Percentiles rank a stretch among this genome's conserved stretches.
Evolutionary conservation across 768 basidiomycete species (phyloP).

Genomic region (Gymnopilus dilepis): DNA sequence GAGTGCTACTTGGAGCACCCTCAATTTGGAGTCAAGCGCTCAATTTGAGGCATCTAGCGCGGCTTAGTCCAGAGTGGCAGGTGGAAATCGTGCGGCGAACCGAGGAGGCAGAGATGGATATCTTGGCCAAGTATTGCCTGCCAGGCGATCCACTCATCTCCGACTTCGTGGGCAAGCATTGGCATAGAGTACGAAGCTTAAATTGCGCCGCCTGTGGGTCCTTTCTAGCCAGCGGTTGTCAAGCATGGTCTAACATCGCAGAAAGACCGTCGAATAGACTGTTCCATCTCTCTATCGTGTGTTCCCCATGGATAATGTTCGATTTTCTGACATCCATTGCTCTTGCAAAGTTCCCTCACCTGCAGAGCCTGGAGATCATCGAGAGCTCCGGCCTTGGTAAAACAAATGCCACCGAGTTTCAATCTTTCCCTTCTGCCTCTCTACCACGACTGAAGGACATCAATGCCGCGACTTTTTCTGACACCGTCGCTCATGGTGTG

Average conservation of each 20-base stretch:
- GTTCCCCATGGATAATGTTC: background rate
- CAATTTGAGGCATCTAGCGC: background rate
- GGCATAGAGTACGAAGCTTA: background rate
- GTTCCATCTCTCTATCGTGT: background rate
- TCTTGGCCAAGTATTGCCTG: background rate
- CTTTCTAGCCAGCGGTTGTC: background rate
- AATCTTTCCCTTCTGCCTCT: background rate
- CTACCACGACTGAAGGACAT: background rate
- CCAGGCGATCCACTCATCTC: background rate
- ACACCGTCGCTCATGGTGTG: too few species aligned
- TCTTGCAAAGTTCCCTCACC: background rate
- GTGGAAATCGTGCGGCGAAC: background rate
- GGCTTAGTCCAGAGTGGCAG: background rate
- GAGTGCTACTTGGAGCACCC: background rate
- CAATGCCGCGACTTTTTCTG: too few species aligned
- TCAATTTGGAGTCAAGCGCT: background rate
- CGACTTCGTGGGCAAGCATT: background rate
- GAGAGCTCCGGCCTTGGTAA: background rate
- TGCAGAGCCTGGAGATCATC: background rate
- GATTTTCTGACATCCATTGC: background rate
- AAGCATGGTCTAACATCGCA: background rate
- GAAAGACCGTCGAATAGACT: background rate
- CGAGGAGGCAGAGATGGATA: background rate
- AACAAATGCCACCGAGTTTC: background rate
- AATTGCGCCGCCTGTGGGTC: too few species aligned